Conservation (phyloP, 1,139 yeast species). For the Saccharomyces hybrid region DNA sequence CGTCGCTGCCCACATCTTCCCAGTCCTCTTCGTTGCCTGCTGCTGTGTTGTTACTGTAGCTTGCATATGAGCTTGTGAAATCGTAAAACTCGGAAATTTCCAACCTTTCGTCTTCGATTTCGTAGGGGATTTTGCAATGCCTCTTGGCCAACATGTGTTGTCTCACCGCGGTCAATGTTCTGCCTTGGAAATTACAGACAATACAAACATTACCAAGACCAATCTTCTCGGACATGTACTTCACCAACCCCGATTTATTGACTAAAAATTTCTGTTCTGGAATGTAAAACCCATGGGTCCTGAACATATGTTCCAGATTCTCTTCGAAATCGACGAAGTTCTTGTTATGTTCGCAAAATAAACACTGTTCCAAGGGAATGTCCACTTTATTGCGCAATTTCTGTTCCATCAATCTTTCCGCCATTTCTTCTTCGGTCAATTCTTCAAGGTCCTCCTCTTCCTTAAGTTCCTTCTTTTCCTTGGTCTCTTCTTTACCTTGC, state of each 20-base stretch:
- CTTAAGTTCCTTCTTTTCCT: constrained; percentile 8
- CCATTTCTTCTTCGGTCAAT: constrained; percentile 40
- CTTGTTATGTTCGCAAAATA: constrained; percentile 59
- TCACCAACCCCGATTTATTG: constrained; percentile 66
- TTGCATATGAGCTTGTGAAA: constrained; percentile 54
- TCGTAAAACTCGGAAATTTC: constrained; percentile 91
- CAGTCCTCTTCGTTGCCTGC: constrained; percentile 35
- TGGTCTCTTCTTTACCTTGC: constrained; percentile 6
- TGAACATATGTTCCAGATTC: constrained; percentile 68
- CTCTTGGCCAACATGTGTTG: constrained; percentile 87
- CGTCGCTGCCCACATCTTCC: constrained; percentile 35
- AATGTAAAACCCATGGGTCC: constrained; percentile 70
- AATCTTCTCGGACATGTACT: constrained; percentile 81
- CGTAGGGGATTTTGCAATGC: constrained; percentile 88
- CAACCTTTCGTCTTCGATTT: constrained; percentile 70
- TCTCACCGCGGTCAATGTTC: constrained; percentile 77
- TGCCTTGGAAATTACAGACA: constrained; percentile 80
- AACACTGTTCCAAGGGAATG: constrained; percentile 66
- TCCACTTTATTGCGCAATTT: constrained; percentile 57
- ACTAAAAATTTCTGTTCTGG: constrained; percentile 72
- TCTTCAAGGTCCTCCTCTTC: constrained; percentile 14
- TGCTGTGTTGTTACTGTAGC: constrained; percentile 33
- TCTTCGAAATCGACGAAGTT: constrained; percentile 44
- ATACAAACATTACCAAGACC: constrained; percentile 90
- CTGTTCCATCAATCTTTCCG: constrained; percentile 47